Evolutionary conservation across 768 basidiomycete genomes (phyloP), one percentile per base, ranked within the genome.

Genomic region (Termitomyces sp.): DNA sequence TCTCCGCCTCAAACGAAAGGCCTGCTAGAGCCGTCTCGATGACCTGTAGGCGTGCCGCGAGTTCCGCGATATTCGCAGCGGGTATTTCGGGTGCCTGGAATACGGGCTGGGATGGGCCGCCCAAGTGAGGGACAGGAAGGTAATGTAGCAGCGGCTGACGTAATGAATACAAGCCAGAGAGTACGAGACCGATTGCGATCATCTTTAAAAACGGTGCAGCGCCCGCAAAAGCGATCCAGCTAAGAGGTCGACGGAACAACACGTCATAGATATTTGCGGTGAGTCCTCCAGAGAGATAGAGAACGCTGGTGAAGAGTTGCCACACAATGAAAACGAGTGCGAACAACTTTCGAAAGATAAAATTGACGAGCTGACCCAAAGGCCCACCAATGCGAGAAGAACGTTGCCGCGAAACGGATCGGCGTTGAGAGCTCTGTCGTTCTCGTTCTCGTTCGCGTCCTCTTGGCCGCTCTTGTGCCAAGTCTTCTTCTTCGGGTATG

Each of bases 1-100:
- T 80, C 61, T 88, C 81, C 11, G 77, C 72, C 52, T 89, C 86
- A 14, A 76, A 65, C 4, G 86, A 83, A 15, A 94, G 74, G 7
- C 81, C 79, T 14, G 86, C 84, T 14, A 92, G 74, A 1, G 81
- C 85, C 31, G 73, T 78, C 71, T 93, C 91, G 45, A 93, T 80
- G 40, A 76, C 76, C 61, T 82, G 81, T 12, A 94, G 72, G 9
- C 91, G 84, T 7, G 78, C 76, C 2, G 85, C 77, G 29, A 93
- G 75, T 59, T 91, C 91, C 4, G 82, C 80, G 20, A 92, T 74
- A 69, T 91, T 82, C n/a, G 81, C 78, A 1, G 85, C 83, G 1
- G 89, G 89, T 9, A 76, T 70, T 10, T 83, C 81, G 0, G 89
- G 86, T 0, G 85, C 74, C 2, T 74, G 71, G 67, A 86, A 92